Evolutionary conservation across 305 asterid genomes (phyloP).

Genomic region (Rubia peregrina): DNA sequence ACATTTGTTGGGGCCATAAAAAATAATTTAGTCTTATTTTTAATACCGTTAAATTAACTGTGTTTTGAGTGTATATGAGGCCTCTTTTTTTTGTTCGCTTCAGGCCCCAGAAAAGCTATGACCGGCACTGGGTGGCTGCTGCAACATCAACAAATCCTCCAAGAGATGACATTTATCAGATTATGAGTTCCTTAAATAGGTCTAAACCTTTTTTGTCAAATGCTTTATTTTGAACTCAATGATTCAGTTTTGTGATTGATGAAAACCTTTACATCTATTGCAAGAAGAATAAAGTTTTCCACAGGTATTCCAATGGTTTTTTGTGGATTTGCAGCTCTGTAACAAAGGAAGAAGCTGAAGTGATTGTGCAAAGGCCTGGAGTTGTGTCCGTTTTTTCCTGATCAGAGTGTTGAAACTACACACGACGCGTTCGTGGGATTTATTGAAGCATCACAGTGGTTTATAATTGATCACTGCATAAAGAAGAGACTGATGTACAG

Average conservation of each 20-base stretch:
- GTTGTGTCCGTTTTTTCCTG: constrained; percentile 83
- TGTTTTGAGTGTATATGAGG: too few species aligned
- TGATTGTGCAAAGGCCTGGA: constrained; percentile 44
- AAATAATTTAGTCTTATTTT: too few species aligned
- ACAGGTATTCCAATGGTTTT: constrained; percentile 57
- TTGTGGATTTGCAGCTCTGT: constrained; percentile 75
- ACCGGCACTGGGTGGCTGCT: constrained; percentile 81
- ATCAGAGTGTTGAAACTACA: constrained; percentile 64
- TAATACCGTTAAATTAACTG: too few species aligned
- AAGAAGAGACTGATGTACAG: constrained; percentile 84
- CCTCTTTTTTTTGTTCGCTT: too few species aligned
- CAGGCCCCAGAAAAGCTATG: too few species aligned
- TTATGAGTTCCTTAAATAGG: constrained; percentile 44
- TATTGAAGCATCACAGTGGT: constrained; percentile 46
- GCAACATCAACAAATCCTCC: constrained; percentile 21
- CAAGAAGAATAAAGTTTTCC: constrained; percentile 49
- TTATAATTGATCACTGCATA: constrained; percentile 70
- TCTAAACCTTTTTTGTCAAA: background rate
- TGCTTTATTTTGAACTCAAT: background rate
- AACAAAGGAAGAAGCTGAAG: constrained; percentile 51
- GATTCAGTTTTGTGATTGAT: background rate
- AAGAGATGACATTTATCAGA: constrained; percentile 36
- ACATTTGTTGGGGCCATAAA: too few species aligned
- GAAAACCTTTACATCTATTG: background rate
- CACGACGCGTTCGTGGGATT: constrained; percentile 95